Conservation (phyloP, 2,329 filamentous ascomycete species). For the Fusarium mundagurra region DNA sequence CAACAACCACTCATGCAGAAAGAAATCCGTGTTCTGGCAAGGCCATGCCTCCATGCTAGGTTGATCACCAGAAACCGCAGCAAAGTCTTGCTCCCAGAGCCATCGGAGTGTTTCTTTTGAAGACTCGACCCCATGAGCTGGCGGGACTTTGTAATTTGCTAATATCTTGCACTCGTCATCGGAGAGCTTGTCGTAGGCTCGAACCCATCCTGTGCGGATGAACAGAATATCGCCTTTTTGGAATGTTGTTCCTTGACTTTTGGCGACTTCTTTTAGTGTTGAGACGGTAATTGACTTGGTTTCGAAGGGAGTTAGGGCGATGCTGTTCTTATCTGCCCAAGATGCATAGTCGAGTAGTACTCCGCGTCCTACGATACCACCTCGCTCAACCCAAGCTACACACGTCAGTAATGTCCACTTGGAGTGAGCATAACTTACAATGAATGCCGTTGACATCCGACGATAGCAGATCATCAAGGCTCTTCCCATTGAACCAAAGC, state of each 20-base stretch:
- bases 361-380: slow-evolving; percentile 60
- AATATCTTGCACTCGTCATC: slow-evolving; percentile 50
- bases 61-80: slow-evolving; percentile 66
- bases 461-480: slow-evolving; percentile 56
- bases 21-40: slow-evolving; percentile 45
- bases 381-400: slow-evolving; percentile 37
- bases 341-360: slow-evolving; percentile 63
- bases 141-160: slow-evolving; percentile 43
- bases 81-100: slow-evolving; percentile 66
- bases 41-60: slow-evolving; percentile 63
- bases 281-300: slow-evolving; percentile 55
- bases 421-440: slow-evolving; percentile 4
- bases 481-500: slow-evolving; percentile 47
- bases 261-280: slow-evolving; percentile 55
- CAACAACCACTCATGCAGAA: slow-evolving; percentile 56
- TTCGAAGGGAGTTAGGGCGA: slow-evolving; percentile 52
- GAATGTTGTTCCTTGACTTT: slow-evolving; percentile 54
- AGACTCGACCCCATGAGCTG: slow-evolving; percentile 57
- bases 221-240: slow-evolving; percentile 65
- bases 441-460: slow-evolving; percentile 45
- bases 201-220: slow-evolving; percentile 62
- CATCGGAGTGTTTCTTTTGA: slow-evolving; percentile 61
- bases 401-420: rapidly evolving
- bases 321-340: slow-evolving; percentile 52
- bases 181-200: slow-evolving; percentile 52